Conservation (phyloP, 768 basidiomycete genomes). For the Leccinum aurantiacum region DNA sequence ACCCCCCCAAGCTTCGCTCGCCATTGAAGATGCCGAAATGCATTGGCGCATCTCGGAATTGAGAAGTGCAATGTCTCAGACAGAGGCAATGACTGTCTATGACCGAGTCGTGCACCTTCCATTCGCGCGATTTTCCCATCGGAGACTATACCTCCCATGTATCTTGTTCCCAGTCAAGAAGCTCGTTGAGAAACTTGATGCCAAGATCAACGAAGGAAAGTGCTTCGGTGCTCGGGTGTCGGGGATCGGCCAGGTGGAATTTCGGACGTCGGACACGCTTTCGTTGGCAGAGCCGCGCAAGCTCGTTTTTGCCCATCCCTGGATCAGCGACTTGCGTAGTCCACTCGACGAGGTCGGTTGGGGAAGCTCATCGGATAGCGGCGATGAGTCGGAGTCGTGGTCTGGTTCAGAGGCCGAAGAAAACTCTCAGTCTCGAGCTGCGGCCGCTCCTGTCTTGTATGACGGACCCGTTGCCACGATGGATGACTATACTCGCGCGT, state of each 20-base stretch:
- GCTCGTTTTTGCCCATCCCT: slow-evolving; percentile 11
- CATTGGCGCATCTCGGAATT: background rate
- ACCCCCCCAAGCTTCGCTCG: background rate
- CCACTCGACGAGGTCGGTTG: background rate
- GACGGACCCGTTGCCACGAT: too few species aligned
- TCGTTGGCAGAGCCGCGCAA: too few species aligned
- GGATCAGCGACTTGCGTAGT: slow-evolving; percentile 9
- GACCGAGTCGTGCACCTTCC: background rate
- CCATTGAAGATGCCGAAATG: background rate
- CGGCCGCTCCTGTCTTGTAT: background rate
- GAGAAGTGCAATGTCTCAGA: background rate
- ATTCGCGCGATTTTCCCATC: background rate
- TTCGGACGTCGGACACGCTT: background rate
- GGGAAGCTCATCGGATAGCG: background rate
- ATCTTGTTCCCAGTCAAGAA: background rate
- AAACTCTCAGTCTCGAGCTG: background rate
- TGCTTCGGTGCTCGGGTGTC: slow-evolving; percentile 4
- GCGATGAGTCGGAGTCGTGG: background rate
- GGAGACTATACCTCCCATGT: slow-evolving; percentile 11
- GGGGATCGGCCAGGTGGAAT: slow-evolving; percentile 3
- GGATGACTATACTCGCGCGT: background rate
- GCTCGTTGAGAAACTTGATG: background rate
- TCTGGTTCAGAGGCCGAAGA: background rate
- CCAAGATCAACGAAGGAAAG: background rate
- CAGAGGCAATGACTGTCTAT: background rate